These are phyloP conservation scores for Coniella lustricola DNA, from an alignment of 2,329 filamentous ascomycete species.

Conservation along the genomic window DNA sequence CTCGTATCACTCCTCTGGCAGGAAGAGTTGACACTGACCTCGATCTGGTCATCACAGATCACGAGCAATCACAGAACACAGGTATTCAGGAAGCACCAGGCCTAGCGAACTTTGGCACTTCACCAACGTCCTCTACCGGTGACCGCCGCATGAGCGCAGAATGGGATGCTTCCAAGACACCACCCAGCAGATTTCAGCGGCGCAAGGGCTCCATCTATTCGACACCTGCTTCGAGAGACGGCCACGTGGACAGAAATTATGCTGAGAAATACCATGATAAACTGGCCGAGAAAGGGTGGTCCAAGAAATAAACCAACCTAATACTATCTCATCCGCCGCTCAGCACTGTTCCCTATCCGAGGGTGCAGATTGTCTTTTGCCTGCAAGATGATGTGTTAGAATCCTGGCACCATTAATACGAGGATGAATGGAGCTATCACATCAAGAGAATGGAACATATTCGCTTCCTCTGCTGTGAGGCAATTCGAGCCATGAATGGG, in stretches of 20 bases:
- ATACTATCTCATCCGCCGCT: not conserved
- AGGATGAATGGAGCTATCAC: no score
- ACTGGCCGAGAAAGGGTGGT: conserved; percentile 43
- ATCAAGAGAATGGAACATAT: no score
- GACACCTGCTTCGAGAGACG: conserved; percentile 58
- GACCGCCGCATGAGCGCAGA: conserved; percentile 36
- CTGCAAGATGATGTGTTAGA: no score
- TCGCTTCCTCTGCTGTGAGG: not conserved
- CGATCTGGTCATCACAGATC: not conserved
- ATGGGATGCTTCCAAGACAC: conserved; percentile 59
- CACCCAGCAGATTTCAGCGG: conserved; percentile 62
- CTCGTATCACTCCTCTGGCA: not conserved
- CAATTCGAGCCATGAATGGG: not conserved
- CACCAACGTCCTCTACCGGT: conserved; percentile 27
- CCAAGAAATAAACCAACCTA: conserved; percentile 24
- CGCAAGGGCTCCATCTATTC: conserved; percentile 63
- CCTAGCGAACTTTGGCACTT: conserved; percentile 18
- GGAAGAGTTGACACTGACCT: not conserved
- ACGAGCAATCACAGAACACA: conserved; percentile 18
- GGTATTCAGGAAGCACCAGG: conserved; percentile 20
- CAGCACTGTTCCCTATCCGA: no score
- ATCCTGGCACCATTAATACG: no score
- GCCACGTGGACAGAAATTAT: conserved; percentile 54
- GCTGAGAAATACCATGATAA: conserved; percentile 55
- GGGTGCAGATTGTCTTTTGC: not conserved